phyloP scores from a whole-genome alignment of 164 flowering plant species.

The Liquidambar formosana region DNA sequence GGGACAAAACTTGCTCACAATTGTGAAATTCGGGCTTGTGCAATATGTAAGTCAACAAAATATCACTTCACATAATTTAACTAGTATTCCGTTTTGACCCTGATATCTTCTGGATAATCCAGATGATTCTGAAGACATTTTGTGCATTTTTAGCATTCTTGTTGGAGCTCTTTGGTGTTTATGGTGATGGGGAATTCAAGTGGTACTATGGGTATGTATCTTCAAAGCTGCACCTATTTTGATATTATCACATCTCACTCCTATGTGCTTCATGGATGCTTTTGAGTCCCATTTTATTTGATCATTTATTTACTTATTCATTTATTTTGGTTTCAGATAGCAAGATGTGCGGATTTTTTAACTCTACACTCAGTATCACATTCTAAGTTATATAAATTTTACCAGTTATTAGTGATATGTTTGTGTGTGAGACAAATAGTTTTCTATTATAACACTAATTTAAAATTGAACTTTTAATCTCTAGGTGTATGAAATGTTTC shows the following conservation, averaged over 20 bases:
- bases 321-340: no score
- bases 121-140: slow-evolving; percentile 90
- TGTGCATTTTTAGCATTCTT: slow-evolving; percentile 76
- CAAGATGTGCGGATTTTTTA: no score
- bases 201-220: slow-evolving; percentile 85
- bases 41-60: slow-evolving; percentile 68
- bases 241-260: neutral
- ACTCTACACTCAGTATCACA: no score
- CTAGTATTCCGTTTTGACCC: slow-evolving; percentile 1
- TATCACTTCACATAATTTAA: neutral
- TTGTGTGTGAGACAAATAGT: no score
- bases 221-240: slow-evolving; percentile 6
- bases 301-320: neutral
- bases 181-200: slow-evolving; percentile 90
- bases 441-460: no score
- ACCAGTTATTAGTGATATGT: no score
- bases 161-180: slow-evolving; percentile 78
- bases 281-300: neutral
- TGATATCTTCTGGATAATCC: slow-evolving; percentile 26
- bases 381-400: no score
- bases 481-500: no score
- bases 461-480: no score
- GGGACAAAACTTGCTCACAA: slow-evolving; percentile 58
- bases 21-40: slow-evolving; percentile 78
- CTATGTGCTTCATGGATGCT: neutral